Evolutionary conservation across 2,329 filamentous ascomycete species (phyloP).

Genomic region (Penicillium sp.): DNA sequence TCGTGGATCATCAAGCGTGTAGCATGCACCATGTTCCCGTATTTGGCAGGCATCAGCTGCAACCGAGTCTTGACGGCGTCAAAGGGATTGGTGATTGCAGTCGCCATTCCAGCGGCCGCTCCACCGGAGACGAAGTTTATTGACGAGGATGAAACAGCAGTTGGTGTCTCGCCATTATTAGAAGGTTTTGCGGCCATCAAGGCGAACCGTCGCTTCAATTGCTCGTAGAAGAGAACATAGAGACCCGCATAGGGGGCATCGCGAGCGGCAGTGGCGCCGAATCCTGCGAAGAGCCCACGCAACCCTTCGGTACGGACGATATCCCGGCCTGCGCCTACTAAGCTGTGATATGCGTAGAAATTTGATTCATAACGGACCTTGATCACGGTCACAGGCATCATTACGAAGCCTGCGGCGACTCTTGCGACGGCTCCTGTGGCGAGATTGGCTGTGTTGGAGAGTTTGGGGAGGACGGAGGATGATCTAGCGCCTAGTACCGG

Average conservation of each 20-base stretch:
- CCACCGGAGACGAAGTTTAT: constrained; percentile 87
- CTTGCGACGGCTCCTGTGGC: constrained; percentile 79
- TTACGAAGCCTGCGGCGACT: constrained; percentile 79
- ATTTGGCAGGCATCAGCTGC: constrained; percentile 80
- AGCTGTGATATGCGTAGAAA: constrained; percentile 76
- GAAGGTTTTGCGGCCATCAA: constrained; percentile 19
- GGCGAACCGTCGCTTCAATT: constrained; percentile 39
- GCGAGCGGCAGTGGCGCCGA: constrained; percentile 86
- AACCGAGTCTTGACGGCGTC: constrained; percentile 94
- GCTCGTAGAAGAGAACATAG: constrained; percentile 91
- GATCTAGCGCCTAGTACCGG: constrained; percentile 31
- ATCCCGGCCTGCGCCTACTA: constrained; percentile 68
- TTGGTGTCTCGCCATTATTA: constrained; percentile 19
- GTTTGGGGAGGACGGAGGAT: constrained; percentile 74
- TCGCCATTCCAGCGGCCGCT: constrained; percentile 76
- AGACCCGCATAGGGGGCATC: constrained; percentile 96
- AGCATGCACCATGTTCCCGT: constrained; percentile 78
- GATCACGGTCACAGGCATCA: constrained; percentile 95
- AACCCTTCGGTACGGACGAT: constrained; percentile 72
- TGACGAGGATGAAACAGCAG: constrained; percentile 39
- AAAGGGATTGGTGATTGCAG: constrained; percentile 90
- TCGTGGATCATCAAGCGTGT: constrained; percentile 73
- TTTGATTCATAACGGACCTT: constrained; percentile 95
- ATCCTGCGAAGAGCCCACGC: constrained; percentile 86
- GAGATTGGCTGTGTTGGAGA: constrained; percentile 82